Evolutionary conservation across 352 stramenopile species (phyloP).

Genomic region (Phytopythium oedochilum): DNA sequence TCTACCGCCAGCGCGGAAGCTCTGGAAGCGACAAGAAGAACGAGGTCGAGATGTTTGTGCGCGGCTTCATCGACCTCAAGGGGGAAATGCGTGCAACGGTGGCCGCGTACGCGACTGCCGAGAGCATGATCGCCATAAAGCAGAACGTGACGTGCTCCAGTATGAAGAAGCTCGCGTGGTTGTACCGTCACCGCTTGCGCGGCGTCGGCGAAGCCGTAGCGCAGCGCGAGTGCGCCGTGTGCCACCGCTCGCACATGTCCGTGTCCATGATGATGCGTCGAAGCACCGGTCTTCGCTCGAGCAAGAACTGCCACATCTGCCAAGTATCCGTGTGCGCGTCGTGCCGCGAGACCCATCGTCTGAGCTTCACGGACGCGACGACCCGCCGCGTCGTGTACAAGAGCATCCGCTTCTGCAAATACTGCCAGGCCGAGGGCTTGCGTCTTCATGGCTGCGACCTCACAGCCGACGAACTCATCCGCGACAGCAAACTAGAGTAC

Average conservation of each 20-base stretch:
- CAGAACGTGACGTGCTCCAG: conserved; percentile 25
- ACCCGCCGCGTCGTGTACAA: conserved; percentile 9
- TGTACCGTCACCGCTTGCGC: conserved; percentile 10
- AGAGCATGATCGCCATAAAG: conserved; percentile 1
- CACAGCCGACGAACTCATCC: conserved; percentile 13
- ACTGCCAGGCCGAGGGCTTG: conserved; percentile 6
- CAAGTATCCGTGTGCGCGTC: conserved; percentile 11
- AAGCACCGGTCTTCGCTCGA: background rate
- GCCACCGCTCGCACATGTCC: conserved; percentile 1
- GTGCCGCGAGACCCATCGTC: conserved; percentile 16
- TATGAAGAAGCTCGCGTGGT: conserved; percentile 53
- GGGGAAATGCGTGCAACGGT: conserved; percentile 3
- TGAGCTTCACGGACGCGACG: conserved; percentile 13
- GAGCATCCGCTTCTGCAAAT: conserved; percentile 13
- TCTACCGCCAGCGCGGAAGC: conserved; percentile 21
- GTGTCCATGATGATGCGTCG: conserved; percentile 6
- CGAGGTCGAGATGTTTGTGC: conserved; percentile 31
- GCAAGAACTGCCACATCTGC: conserved; percentile 15
- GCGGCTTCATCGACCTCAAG: conserved; percentile 5
- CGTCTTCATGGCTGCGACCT: conserved; percentile 12
- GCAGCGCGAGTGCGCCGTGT: conserved; percentile 15
- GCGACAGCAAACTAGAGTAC: conserved; percentile 4
- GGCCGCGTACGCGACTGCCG: conserved; percentile 10
- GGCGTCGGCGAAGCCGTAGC: conserved; percentile 5
- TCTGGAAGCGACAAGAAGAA: background rate